These are phyloP conservation scores for Penicillium crystallinum DNA, from an alignment of 495 filamentous ascomycete species.

Conservation along the genomic window DNA sequence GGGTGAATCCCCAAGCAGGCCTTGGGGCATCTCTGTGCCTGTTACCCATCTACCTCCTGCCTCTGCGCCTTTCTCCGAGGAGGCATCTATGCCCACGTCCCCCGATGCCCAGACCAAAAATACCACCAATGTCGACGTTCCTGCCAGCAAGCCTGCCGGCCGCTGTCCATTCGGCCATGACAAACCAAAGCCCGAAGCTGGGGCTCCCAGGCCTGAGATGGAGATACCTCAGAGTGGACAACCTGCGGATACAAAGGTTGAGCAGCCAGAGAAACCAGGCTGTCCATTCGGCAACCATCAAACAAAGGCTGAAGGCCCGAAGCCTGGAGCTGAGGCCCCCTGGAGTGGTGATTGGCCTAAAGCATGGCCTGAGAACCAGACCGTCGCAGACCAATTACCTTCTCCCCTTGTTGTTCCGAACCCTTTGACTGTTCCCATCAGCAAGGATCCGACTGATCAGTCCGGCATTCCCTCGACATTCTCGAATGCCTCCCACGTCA, in stretches of 20 bases:
- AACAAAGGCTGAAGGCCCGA: constrained; percentile 11
- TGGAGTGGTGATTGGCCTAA: not conserved
- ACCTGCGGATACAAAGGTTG: constrained; percentile 6
- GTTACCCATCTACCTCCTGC: constrained; percentile 34
- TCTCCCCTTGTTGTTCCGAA: not conserved
- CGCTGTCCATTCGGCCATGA: constrained; percentile 50
- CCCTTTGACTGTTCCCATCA: not conserved
- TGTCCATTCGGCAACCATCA: constrained; percentile 1
- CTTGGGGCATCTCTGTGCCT: constrained; percentile 85
- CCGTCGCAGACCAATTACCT: not conserved
- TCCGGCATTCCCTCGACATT: constrained; percentile 3
- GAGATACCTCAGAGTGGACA: constrained; percentile 4
- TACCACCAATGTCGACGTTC: not conserved
- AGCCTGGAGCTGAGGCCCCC: constrained; percentile 1
- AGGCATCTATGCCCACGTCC: constrained; percentile 17
- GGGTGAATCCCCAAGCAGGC: constrained; percentile 82
- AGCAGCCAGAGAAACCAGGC: constrained; percentile 2
- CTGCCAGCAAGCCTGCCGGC: constrained; percentile 24
- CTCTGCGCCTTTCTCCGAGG: constrained; percentile 21
- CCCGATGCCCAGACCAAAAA: constrained; percentile 14
- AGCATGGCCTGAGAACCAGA: not conserved
- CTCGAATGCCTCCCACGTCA: constrained; percentile 50
- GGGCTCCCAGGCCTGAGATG: not conserved
- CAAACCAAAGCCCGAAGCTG: constrained; percentile 20
- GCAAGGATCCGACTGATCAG: constrained; percentile 11